phyloP scores from a whole-genome alignment of 345 rosid genomes.

The Salix exigua region DNA sequence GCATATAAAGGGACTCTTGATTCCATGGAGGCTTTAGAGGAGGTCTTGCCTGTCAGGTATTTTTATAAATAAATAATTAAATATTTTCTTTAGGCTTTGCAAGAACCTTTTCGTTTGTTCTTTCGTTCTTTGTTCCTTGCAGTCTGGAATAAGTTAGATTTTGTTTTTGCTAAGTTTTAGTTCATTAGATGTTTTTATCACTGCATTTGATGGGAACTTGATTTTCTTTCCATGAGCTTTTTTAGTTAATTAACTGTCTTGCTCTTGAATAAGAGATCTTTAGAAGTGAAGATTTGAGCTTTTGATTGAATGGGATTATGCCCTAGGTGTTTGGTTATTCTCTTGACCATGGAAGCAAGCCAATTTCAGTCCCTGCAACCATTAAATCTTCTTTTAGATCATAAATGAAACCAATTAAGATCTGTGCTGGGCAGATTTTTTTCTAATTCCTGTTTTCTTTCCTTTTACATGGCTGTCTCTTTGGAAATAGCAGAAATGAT shows the following conservation, averaged over 20 bases:
- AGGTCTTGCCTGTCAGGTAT: slow-evolving; percentile 26
- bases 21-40: slow-evolving; percentile 24
- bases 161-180: not conserved
- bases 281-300: not conserved
- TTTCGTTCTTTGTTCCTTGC: not conserved
- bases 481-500: not conserved
- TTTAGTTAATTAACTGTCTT: not conserved
- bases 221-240: not conserved
- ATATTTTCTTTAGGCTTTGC: not conserved
- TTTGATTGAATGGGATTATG: not conserved
- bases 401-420: not conserved
- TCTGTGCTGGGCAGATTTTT: not conserved
- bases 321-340: not conserved
- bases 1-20: slow-evolving; percentile 18
- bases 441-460: not conserved
- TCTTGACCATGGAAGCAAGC: not conserved
- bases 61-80: not conserved
- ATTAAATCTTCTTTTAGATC: not conserved
- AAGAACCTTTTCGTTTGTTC: too few relatives aligned
- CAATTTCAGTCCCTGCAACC: not conserved
- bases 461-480: not conserved
- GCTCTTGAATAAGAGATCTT: not conserved
- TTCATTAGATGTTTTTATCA: not conserved
- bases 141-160: not conserved
- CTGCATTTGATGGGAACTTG: not conserved